Evolutionary conservation across 225 moss, liverwort and hornwort genomes (phyloP).

Genomic region (Takakia lepidozioides): DNA sequence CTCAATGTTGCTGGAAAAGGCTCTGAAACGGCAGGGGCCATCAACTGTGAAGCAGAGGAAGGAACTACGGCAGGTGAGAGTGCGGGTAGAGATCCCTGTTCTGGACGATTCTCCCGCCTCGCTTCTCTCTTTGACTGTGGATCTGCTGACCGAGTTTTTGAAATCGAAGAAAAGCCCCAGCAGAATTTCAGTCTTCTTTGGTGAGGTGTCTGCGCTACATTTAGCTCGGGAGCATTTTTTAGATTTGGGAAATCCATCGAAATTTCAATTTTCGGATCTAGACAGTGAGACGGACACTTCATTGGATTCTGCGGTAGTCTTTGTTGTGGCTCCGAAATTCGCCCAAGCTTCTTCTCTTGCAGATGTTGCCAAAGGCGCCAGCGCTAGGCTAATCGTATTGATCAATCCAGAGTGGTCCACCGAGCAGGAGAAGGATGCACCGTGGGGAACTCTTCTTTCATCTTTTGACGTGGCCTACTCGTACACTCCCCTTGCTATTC

Average conservation of each 20-base stretch:
- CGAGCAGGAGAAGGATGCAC: slow-evolving; percentile 53
- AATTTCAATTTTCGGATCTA: slow-evolving; percentile 23
- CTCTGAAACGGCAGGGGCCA: slow-evolving; percentile 57
- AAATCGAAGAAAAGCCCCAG: slow-evolving; percentile 13
- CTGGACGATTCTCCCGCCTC: slow-evolving; percentile 51
- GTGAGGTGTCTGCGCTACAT: slow-evolving; percentile 18
- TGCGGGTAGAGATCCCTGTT: slow-evolving; percentile 81
- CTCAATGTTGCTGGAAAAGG: slow-evolving; percentile 44
- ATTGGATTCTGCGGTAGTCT: slow-evolving; percentile 19
- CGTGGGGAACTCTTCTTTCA: slow-evolving; percentile 42
- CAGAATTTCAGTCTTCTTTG: slow-evolving; percentile 44
- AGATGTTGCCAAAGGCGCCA: slow-evolving; percentile 35
- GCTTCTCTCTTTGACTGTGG: slow-evolving; percentile 45
- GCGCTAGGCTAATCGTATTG: slow-evolving; percentile 58
- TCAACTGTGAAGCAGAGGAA: slow-evolving; percentile 67
- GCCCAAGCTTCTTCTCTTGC: slow-evolving; percentile 27
- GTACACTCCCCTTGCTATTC: slow-evolving; percentile 66
- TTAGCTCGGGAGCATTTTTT: slow-evolving; percentile 14
- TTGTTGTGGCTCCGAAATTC: slow-evolving; percentile 49
- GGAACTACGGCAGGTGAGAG: slow-evolving; percentile 53
- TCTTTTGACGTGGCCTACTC: slow-evolving; percentile 73
- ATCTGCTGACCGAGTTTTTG: slow-evolving; percentile 40
- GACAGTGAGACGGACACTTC: slow-evolving; percentile 20
- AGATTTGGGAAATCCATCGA: slow-evolving; percentile 3
- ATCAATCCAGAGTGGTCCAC: slow-evolving; percentile 75